A percentile compares a stretch with the other conserved stretches of the same genome.
Evolutionary conservation across 2,329 filamentous ascomycete species (phyloP).

Genomic region (Calonectria naviculata): DNA sequence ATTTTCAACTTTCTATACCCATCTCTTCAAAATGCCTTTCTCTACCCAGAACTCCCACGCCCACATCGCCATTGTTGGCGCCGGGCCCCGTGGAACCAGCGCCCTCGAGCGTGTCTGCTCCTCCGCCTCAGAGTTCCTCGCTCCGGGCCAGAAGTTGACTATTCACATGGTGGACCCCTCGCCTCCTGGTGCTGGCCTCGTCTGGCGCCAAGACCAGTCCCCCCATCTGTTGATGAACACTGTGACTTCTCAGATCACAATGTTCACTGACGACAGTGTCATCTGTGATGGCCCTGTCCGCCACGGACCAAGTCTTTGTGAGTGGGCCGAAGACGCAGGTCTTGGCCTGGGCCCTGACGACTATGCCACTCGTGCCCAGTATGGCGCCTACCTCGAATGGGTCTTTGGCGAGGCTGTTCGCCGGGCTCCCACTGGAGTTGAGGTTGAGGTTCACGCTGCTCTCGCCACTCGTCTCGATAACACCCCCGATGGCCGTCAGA

Average conservation of each 20-base stretch:
- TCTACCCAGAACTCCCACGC: slow-evolving; percentile 1
- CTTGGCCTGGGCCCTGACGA: not conserved
- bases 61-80: not conserved
- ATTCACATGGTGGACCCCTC: not conserved
- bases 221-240: not conserved
- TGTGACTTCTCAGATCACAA: not conserved
- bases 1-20: slow-evolving; percentile 1
- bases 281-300: not conserved
- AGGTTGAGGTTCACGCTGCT: not conserved
- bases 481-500: not conserved
- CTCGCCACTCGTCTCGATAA: not conserved
- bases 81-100: not conserved
- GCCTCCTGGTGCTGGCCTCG: not conserved
- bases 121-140: not conserved
- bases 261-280: not conserved
- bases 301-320: not conserved
- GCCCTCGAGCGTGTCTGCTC: not conserved
- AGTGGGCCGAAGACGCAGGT: not conserved
- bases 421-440: not conserved
- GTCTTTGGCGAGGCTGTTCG: not conserved
- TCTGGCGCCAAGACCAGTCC: not conserved
- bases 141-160: not conserved
- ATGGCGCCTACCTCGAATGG: not conserved
- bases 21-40: not conserved
- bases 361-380: not conserved